These are phyloP conservation scores for Fagopyrum tataricum DNA, from an alignment of 148 eudicot species.

Conservation along the genomic window DNA sequence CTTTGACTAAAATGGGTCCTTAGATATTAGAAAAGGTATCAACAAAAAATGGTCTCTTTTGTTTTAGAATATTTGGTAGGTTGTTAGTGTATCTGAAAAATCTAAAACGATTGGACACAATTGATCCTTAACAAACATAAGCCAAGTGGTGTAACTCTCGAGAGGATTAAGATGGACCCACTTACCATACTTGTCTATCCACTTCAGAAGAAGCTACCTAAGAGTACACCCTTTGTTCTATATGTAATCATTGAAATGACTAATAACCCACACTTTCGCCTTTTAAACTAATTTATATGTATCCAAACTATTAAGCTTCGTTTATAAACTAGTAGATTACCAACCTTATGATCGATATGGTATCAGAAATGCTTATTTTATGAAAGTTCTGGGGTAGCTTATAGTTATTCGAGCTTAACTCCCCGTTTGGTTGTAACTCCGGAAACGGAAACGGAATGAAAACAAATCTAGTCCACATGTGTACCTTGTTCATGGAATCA, in stretches of 20 bases:
- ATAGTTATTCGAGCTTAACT: no score
- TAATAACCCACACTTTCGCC: background rate
- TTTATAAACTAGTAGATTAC: no score
- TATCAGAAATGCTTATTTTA: no score
- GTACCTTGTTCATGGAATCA: no score
- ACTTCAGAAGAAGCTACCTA: background rate
- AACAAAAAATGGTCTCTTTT: background rate
- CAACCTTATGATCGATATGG: no score
- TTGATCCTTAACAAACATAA: conserved; percentile 5
- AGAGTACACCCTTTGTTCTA: background rate
- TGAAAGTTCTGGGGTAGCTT: no score
- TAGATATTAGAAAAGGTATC: conserved; percentile 1
- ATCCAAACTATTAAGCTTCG: no score
- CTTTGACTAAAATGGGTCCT: background rate
- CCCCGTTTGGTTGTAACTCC: no score
- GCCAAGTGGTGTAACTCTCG: background rate
- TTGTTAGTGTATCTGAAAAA: background rate
- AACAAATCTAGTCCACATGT: no score
- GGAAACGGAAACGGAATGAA: no score
- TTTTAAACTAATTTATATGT: no score
- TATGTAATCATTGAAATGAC: background rate
- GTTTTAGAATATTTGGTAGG: background rate
- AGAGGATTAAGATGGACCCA: conserved; percentile 13
- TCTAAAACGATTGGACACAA: background rate
- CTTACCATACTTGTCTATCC: conserved; percentile 10